These are phyloP conservation scores for Chloromonas sp. DNA, from an alignment of 163 green algal species.

Conservation along the genomic window DNA sequence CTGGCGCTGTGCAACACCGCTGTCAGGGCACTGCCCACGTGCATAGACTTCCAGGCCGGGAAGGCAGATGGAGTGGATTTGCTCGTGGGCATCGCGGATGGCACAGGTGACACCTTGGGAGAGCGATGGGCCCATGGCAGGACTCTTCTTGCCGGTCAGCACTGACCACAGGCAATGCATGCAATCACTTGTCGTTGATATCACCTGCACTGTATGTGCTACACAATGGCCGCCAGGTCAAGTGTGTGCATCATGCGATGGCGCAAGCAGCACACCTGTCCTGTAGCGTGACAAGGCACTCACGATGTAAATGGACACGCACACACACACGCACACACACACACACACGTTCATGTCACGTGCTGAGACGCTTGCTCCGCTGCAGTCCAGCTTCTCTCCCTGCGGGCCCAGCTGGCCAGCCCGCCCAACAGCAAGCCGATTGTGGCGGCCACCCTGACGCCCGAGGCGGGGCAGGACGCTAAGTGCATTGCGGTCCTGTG, in stretches of 20 bases:
- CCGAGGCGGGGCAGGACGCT: not conserved
- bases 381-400: conserved; percentile 4
- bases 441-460: not conserved
- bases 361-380: not conserved
- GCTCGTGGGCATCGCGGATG: not conserved
- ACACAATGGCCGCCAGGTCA: not conserved
- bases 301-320: too few relatives aligned
- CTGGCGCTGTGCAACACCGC: conserved; percentile 1
- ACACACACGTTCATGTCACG: not conserved
- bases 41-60: not conserved
- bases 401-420: not conserved
- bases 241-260: not conserved
- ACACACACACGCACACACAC: too few relatives aligned
- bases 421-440: conserved; percentile 1
- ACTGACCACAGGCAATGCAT: not conserved
- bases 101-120: not conserved
- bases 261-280: too few relatives aligned
- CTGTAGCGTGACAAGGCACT: too few relatives aligned
- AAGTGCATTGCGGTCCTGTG: not conserved
- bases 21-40: not conserved
- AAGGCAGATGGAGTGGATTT: not conserved
- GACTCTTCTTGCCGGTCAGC: not conserved
- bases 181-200: not conserved
- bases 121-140: too few relatives aligned
- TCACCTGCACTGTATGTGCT: not conserved